Evolutionary conservation across 2,329 filamentous ascomycete species (phyloP), one percentile per base, ranked within the genome.

Genomic region (Claviceps arundinis): DNA sequence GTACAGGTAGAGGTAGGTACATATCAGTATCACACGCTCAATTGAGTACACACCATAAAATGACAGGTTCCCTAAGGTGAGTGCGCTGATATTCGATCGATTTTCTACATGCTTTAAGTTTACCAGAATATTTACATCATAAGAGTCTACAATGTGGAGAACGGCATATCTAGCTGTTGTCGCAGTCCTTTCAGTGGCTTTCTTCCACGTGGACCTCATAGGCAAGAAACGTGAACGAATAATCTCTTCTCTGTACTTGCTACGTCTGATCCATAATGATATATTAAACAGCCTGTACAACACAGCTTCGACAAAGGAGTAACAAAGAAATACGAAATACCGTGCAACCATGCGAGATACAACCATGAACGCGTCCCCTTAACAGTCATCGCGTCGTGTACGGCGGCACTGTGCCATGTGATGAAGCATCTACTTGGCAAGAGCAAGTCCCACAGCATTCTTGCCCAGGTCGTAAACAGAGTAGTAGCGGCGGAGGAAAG

Each of bases 391-490:
- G 11, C 22, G 30, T 34, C 30, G 13, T 16, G 14, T 14, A 40
- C 17, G 17, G 24, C 13, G 5, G 19, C 8, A 48, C n/a, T 26
- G 22, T 34, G 34, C 24, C 4, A 34, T 16, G 6, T 30, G 41
- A 11, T 8, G 9, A 24, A 13, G 26, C 24, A n/a, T 3, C 26
- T 47, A 47, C 8, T 89, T 93, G 60, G 91, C 79, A 73, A 85
- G 84, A 64, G 91, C 93, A 62, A 98, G 81, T 65, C 89, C 90
- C 57, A 98, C 89, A 52, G 86, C 84, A 66, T 85, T 78, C 76
- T 87, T 90, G 68, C 87, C 90, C 55, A 96, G 79, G 71, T 98
- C 89, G 68, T 98, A 98, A 65, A 98, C 86, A 58, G 89, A 95
- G 81, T 97, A 97, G 78, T 84, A 94, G 67, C 78, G 86, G 71